phyloP scores from a whole-genome alignment of 2,329 filamentous ascomycete genomes.

The Corinectria fuckeliana region DNA sequence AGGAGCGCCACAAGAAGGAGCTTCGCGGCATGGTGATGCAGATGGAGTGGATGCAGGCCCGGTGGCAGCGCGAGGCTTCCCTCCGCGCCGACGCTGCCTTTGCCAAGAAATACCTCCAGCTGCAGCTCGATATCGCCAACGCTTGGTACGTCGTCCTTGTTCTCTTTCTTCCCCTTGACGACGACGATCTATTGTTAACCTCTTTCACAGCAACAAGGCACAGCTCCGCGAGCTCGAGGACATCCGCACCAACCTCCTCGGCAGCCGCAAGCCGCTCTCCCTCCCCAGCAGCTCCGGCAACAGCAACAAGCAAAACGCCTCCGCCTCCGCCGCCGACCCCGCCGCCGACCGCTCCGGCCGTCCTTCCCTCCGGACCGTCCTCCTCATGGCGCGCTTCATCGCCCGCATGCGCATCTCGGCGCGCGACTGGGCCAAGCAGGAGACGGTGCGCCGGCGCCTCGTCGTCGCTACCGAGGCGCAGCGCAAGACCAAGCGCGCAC shows the following conservation, averaged over 20 bases:
- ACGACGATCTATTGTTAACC: slow-evolving; percentile 16
- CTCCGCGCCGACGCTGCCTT: slow-evolving; percentile 83
- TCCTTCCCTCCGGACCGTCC: slow-evolving; percentile 51
- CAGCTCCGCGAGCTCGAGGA: slow-evolving; percentile 85
- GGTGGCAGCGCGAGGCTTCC: slow-evolving; percentile 78
- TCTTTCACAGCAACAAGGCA: slow-evolving; percentile 77
- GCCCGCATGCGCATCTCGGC: slow-evolving; percentile 58
- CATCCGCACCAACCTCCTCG: slow-evolving; percentile 64
- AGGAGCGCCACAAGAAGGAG: slow-evolving; percentile 75
- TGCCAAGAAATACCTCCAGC: slow-evolving; percentile 82
- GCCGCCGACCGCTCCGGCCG: slow-evolving; percentile 23
- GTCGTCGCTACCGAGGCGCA: slow-evolving; percentile 56
- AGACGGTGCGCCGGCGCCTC: slow-evolving; percentile 56
- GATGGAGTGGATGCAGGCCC: slow-evolving; percentile 87
- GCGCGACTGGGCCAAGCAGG: slow-evolving; percentile 57
- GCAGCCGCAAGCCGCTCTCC: slow-evolving; percentile 46
- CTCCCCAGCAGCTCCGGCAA: slow-evolving; percentile 30
- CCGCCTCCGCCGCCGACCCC: slow-evolving; percentile 11
- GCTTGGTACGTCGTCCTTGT: slow-evolving; percentile 75
- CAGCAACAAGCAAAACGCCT: slow-evolving; percentile 19
- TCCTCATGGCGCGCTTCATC: slow-evolving; percentile 58
- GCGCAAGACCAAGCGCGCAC: slow-evolving; percentile 52
- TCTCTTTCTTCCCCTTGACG: not conserved
- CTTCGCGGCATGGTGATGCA: slow-evolving; percentile 85
- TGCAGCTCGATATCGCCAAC: slow-evolving; percentile 82